Base-by-base conservation (phyloP, 2,329 filamentous ascomycete species). In the Pseudogymnoascus sp. region DNA sequence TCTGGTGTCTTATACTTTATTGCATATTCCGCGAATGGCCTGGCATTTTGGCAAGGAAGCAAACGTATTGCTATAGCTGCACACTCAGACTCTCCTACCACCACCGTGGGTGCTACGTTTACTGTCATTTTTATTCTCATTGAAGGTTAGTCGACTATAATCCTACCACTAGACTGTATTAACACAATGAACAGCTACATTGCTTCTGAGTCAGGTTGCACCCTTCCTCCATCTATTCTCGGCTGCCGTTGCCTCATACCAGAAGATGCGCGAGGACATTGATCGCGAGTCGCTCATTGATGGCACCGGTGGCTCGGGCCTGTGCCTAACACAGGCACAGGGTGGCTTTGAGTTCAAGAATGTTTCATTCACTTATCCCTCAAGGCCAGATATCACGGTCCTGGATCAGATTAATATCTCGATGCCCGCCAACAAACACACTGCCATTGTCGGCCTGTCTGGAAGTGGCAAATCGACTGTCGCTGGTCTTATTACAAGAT, bases 191-290 rank as follows among this genome's bases (percentile, higher is more conserved):
- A 59, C 18, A 69, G 68, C 68, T 34, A 66, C 84, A 7, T 82
- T 88, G 59, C 80, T 88, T 36, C 77, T 88, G 23, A 84, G 85
- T 31, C 80, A 82, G 61, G 83, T 88, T 60, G 85, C 84, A 0
- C 86, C 86, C 0, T 80, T 88, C 59, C 74, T 89, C 12, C 84
- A 85, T 12, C 80, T 86, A 9, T 82, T 88, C 34, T 81, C 82
- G 1, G 77, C 80, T 34, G 85, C 85, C 0, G 79, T 83, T 1
- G 78, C 83, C 1, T 75, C 86, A 0, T 89, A 83, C 67, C 74
- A 81, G 63, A 84, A 85, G 60, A 74, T 90, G 4, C 38, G 59
- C 5, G 62, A 60, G 36, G 65, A 65, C n/a, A 68, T 70, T 37
- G 53, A 69, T 37, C 63, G 65, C 40, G 59, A 62, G 12, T 63